Evolutionary conservation across 306 rosid species (phyloP).

Genomic region (Urtica urens): DNA sequence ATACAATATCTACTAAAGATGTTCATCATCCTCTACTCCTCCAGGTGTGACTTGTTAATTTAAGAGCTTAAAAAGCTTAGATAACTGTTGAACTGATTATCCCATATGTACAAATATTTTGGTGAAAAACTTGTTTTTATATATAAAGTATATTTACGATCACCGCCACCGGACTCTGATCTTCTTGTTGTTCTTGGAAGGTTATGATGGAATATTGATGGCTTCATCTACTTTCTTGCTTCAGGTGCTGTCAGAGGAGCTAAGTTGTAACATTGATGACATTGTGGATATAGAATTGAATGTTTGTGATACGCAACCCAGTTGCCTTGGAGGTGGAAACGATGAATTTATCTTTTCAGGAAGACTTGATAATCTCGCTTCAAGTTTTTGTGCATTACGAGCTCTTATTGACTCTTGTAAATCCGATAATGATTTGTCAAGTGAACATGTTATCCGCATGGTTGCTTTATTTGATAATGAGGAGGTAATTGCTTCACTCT

Average conservation of each 20-base stretch:
- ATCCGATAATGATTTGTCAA: conserved; percentile 45
- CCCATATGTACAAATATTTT: no score
- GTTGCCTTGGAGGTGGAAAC: conserved; percentile 98
- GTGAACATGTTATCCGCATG: conserved; percentile 73
- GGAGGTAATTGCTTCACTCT: conserved; percentile 49
- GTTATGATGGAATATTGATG: conserved; percentile 5
- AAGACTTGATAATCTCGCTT: conserved; percentile 91
- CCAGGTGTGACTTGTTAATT: conserved; percentile 59
- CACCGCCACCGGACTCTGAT: no score
- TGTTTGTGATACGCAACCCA: conserved; percentile 91
- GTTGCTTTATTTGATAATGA: conserved; percentile 98
- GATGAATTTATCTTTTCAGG: conserved; percentile 92
- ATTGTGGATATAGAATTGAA: conserved; percentile 73
- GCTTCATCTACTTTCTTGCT: conserved; percentile 16
- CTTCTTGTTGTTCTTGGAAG: no score
- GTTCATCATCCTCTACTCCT: conserved; percentile 63
- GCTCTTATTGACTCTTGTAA: conserved; percentile 76
- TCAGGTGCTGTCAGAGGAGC: conserved; percentile 75
- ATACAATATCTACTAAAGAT: conserved; percentile 37
- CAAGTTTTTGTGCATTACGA: conserved; percentile 86
- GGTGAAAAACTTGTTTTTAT: no score
- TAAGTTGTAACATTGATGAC: conserved; percentile 54
- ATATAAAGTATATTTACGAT: no score
- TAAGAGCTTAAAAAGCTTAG: conserved; percentile 4
- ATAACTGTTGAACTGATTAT: neutral